Evolutionary conservation across 306 rosid genomes (phyloP).

Genomic region (Styphnolobium japonicum): DNA sequence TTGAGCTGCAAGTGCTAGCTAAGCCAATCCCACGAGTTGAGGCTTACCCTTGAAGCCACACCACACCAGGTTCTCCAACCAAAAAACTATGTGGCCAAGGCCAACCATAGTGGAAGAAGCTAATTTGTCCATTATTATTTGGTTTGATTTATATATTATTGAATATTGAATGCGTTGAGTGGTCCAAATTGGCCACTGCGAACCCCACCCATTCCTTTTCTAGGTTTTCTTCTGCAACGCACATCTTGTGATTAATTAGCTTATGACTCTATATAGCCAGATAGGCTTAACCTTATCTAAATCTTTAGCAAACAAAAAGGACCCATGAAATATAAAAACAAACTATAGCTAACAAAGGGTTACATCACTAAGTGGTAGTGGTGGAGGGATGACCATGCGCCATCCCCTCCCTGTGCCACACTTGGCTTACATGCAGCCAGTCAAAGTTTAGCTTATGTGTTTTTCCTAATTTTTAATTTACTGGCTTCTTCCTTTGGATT

Average conservation of each 20-base stretch:
- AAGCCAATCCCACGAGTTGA: neutral
- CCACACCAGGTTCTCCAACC: neutral
- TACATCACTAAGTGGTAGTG: constrained; percentile 19
- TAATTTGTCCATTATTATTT: constrained; percentile 24
- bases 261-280: constrained; percentile 1
- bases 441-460: neutral
- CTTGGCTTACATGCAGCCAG: constrained; percentile 38
- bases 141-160: neutral
- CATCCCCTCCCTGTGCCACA: constrained; percentile 10
- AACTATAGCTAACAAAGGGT: neutral
- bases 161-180: neutral
- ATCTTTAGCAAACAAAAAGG: neutral
- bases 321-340: neutral
- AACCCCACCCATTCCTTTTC: constrained; percentile 29
- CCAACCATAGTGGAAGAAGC: constrained; percentile 33
- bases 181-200: constrained; percentile 31
- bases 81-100: constrained; percentile 9
- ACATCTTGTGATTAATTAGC: neutral
- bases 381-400: constrained; percentile 2
- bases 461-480: neutral
- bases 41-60: constrained; percentile 12
- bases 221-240: neutral
- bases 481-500: neutral
- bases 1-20: neutral
- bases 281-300: constrained; percentile 23